These are phyloP conservation scores for Xylariales sp. DNA, from an alignment of 2,329 filamentous ascomycete genomes.

Conservation along the genomic window DNA sequence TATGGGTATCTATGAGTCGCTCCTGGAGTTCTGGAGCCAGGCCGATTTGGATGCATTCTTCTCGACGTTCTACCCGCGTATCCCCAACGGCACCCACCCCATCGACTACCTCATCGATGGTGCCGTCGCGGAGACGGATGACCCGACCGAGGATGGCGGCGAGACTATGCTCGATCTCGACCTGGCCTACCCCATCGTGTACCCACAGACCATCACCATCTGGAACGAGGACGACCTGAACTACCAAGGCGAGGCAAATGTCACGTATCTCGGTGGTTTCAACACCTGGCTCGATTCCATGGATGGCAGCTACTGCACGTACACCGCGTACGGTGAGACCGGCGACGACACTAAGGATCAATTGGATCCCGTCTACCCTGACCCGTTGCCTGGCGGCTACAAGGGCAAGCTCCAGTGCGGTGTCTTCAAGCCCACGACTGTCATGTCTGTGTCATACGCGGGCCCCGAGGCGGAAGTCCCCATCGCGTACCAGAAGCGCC, in stretches of 20 bases:
- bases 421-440: constrained; percentile 24
- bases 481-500: constrained; percentile 45
- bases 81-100: constrained; percentile 32
- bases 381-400: constrained; percentile 41
- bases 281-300: constrained; percentile 45
- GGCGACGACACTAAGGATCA: constrained; percentile 35
- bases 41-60: constrained; percentile 34
- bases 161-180: constrained; percentile 46
- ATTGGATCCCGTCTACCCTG: constrained; percentile 47
- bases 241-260: constrained; percentile 25
- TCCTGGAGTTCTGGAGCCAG: constrained; percentile 34
- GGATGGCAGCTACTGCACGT: constrained; percentile 49
- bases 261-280: constrained; percentile 20
- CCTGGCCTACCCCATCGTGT: constrained; percentile 44
- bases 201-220: constrained; percentile 41
- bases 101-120: constrained; percentile 30
- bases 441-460: constrained; percentile 50
- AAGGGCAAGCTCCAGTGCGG: constrained; percentile 33
- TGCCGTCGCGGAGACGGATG: constrained; percentile 21
- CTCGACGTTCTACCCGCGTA: constrained; percentile 22
- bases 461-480: constrained; percentile 50
- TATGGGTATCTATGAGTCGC: constrained; percentile 37
- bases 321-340: constrained; percentile 41
- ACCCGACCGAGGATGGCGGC: constrained; percentile 22
- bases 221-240: constrained; percentile 42